Percentiles rank a stretch among this genome's conserved stretches.
Evolutionary conservation across 345 rosid species (phyloP).

Genomic region (Sonneratia alba): DNA sequence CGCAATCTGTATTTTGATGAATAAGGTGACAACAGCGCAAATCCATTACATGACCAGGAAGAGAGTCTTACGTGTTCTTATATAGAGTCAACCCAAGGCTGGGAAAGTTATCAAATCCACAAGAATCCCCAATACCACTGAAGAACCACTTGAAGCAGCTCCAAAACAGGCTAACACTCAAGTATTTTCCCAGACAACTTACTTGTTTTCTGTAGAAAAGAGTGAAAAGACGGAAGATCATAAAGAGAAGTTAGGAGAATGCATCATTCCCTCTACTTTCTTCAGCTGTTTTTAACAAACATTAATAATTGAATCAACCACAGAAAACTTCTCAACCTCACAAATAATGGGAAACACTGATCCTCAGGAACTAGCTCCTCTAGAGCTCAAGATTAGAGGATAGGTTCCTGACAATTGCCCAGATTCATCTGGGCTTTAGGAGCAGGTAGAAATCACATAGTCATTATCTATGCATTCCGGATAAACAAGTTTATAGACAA

Average conservation of each 20-base stretch:
- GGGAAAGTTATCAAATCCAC: conserved; percentile 93
- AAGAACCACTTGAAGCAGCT: conserved; percentile 98
- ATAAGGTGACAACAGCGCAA: neutral
- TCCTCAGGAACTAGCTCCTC: too few species aligned
- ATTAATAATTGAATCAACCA: too few species aligned
- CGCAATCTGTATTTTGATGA: neutral
- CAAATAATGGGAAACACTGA: too few species aligned
- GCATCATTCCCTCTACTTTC: neutral
- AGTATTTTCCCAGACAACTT: conserved; percentile 74
- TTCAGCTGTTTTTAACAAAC: neutral
- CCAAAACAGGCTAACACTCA: conserved; percentile 81
- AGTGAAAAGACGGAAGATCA: neutral
- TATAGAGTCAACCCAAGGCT: conserved; percentile 67
- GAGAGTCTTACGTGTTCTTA: conserved; percentile 64
- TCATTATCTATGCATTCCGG: too few species aligned
- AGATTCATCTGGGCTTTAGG: neutral
- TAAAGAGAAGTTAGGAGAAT: neutral
- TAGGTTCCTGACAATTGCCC: too few species aligned
- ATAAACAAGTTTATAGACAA: too few species aligned
- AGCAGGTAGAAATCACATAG: too few species aligned
- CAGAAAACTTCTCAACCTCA: neutral
- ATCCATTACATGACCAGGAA: neutral
- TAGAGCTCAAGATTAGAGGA: too few species aligned
- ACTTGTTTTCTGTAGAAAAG: conserved; percentile 65
- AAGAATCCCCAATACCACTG: conserved; percentile 81